Base-by-base conservation (phyloP, 2,329 filamentous ascomycete species). In the Sarocladium oryzae region DNA sequence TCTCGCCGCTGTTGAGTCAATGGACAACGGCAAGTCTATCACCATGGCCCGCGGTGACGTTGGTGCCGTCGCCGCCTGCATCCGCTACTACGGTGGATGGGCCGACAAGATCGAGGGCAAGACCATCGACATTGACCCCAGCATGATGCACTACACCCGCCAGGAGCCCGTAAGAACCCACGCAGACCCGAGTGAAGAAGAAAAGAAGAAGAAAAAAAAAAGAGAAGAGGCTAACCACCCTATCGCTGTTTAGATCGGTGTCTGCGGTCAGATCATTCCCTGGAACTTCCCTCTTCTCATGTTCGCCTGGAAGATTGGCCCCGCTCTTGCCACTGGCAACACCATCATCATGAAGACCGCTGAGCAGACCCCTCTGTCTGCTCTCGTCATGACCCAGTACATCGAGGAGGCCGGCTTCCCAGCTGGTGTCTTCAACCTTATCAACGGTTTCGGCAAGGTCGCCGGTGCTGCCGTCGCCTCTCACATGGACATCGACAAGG, bases 91-190 rank as follows among this genome's bases (percentile, higher is more conserved):
- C 62, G 89, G 80, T 63, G 90, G 90, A 55, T 95, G 86, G 84
- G 88, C 89, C 62, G 90, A 96, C 77, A 96, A 95, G 83, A 85
- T 93, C 58, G 78, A 84, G 69, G 89, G 90, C 69, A 89, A 91
- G 77, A 89, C 89, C 52, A 84, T 93, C 57, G 88, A 95, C 62
- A 87, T 89, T 59, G 74, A 79, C 62, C 79, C 81, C 53, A 84
- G 88, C 58, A 89, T 85, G 69, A 89, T 95, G 74, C 85, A 88
- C 74, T 95, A 93, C 75, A 90, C 88, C 57, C 65, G 63, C 62
- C 81, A 82, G 58, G 88, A 95, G 77, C 88, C 89, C 9, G 75
- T 80, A 65, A 60, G 76, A 69, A 18, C 15, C 1, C 1, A 16
- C 28, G 16, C 24, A 26, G 7, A 8, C 40, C 18, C 20, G 16